Base-by-base conservation (phyloP, 2,329 filamentous ascomycete genomes). In the Diaporthe sp. region DNA sequence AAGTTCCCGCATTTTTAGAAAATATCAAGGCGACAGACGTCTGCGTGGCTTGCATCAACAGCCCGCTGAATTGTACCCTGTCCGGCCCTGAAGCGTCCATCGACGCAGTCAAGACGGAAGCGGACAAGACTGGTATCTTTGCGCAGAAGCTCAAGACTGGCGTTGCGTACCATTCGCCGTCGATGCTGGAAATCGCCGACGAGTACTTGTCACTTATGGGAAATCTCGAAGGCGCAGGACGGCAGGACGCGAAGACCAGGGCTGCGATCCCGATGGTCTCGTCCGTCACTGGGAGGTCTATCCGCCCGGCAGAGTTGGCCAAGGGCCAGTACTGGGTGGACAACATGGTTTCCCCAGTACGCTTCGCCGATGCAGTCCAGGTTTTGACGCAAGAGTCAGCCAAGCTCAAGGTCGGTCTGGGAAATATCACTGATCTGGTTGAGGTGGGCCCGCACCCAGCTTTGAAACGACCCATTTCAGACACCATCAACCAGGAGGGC, bases 11-110 rank as follows among this genome's bases (percentile, higher is more conserved):
- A 2, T 81, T 80, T 69, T 62, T 83, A 7, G 77, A 79, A 55
- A 39, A 13, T 19, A 39, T 28, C 31, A 74, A 76, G 39, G 77
- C 78, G 19, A 70, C 69, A 69, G 10, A 76, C 39, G 46, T 68
- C 46, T 53, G 46, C 49, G 75, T 82, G 5, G 82, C 81, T 0
- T 84, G 82, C 76, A 72, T 84, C 49, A 84, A 83, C 79, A 83
- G 81, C 71, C 81, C 81, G 0, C 8, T 68, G 13, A 83, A 81
- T 67, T 78, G 77, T 22, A 84, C 82, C 1, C 55, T 84, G 1
- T 80, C 82, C 2, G 82, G 82, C 0, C 55, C 77, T 10, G 79
- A 80, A 25, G 69, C 65, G 3, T 77, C 78, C 7, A 78, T 84
- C 13, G 80, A 82, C 31, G 53, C 71, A 1, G 57, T 83, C 13